Evolutionary conservation across 1,284 basidiomycete species (phyloP).

Genomic region (Gomphus sp.): DNA sequence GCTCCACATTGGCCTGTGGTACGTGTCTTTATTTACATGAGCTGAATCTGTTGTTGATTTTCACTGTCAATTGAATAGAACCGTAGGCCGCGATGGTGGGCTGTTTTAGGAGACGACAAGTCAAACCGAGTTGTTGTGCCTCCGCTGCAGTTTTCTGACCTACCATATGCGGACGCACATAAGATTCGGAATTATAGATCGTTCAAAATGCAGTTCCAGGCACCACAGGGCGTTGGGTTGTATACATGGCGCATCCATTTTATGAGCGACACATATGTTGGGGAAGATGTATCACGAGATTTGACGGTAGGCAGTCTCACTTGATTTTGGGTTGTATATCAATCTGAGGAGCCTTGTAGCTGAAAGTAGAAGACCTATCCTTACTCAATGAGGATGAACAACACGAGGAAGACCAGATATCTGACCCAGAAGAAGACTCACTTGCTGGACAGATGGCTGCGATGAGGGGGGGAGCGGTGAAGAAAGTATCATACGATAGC

Average conservation of each 20-base stretch:
- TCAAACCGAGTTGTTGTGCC: conserved; percentile 86
- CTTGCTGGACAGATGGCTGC: conserved; percentile 97
- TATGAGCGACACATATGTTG: conserved; percentile 83
- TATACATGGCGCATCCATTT: conserved; percentile 89
- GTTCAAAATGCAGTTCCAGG: conserved; percentile 92
- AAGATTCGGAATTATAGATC: conserved; percentile 65
- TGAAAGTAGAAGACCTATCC: conserved; percentile 73
- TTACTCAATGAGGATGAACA: conserved; percentile 50
- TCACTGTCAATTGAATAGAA: conserved; percentile 31
- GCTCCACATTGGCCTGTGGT: conserved; percentile 89
- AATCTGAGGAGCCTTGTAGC: conserved; percentile 31
- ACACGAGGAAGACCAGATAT: conserved; percentile 81
- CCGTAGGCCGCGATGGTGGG: conserved; percentile 85
- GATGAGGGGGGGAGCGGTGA: conserved; percentile 89
- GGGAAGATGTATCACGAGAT: conserved; percentile 68
- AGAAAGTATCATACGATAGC: conserved; percentile 40
- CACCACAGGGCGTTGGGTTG: conserved; percentile 75
- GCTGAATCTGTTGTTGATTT: neutral
- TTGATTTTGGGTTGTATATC: neutral
- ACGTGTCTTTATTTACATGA: conserved; percentile 21
- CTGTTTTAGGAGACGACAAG: conserved; percentile 89
- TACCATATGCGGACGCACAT: conserved; percentile 57
- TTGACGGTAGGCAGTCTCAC: conserved; percentile 47
- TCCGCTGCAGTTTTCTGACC: conserved; percentile 75
- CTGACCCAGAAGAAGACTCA: conserved; percentile 91